Conservation (phyloP, 441 rosid species). For the Jatropha multifida region DNA sequence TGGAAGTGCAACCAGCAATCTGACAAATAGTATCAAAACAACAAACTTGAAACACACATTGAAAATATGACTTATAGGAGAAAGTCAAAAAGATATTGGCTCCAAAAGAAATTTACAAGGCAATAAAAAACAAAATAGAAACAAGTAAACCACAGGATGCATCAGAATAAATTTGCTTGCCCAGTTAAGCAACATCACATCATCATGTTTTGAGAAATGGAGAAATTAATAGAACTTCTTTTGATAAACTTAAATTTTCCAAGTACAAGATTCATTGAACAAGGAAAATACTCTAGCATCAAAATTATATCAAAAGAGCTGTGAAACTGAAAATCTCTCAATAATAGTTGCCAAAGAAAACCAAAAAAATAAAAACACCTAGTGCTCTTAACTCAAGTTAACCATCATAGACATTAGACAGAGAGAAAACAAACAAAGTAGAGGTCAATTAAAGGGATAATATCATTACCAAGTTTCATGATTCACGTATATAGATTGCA, state of each 20-base stretch:
- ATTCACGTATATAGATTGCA: conserved; percentile 28
- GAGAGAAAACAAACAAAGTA: conserved; percentile 8
- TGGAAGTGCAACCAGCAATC: not conserved
- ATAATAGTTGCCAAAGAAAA: not conserved
- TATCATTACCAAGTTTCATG: conserved; percentile 48
- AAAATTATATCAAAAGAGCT: conserved; percentile 8
- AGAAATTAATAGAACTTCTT: not conserved
- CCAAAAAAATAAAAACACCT: no score
- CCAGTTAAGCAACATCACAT: not conserved
- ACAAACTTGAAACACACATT: not conserved
- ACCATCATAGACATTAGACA: not conserved
- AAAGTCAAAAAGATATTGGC: not conserved
- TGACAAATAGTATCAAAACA: not conserved
- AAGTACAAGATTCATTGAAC: not conserved
- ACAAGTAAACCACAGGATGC: not conserved
- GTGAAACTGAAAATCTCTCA: not conserved
- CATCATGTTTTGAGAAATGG: not conserved
- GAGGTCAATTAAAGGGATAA: not conserved
- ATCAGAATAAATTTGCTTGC: conserved; percentile 1
- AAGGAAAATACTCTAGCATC: not conserved
- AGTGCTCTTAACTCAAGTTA: no score
- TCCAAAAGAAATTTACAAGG: not conserved
- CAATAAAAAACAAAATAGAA: conserved; percentile 5
- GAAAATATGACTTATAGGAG: not conserved
- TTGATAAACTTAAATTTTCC: not conserved